Evolutionary conservation across 2,329 filamentous ascomycete species (phyloP).

Genomic region (Helminthosporium solani): DNA sequence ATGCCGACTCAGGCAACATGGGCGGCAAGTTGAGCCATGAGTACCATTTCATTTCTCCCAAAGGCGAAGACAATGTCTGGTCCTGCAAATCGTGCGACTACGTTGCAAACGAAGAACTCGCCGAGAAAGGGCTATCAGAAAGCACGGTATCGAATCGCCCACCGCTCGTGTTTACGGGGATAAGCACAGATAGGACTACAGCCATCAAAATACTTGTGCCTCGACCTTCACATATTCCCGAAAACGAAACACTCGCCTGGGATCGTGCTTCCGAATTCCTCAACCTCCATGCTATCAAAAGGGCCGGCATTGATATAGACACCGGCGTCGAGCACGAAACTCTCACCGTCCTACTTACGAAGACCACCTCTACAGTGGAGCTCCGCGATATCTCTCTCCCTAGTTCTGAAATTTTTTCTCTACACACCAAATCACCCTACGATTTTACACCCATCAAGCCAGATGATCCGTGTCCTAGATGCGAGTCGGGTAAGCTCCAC

Average conservation of each 20-base stretch:
- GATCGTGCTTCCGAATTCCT: conserved; percentile 39
- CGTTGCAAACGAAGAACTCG: conserved; percentile 86
- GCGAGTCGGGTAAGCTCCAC: conserved; percentile 61
- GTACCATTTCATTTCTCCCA: conserved; percentile 77
- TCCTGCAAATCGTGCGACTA: conserved; percentile 73
- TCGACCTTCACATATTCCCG: conserved; percentile 3
- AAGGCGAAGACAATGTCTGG: conserved; percentile 84
- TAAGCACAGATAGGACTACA: conserved; percentile 66
- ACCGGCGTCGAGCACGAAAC: conserved; percentile 59
- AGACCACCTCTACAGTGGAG: conserved; percentile 14
- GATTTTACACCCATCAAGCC: conserved; percentile 65
- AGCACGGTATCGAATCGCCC: conserved; percentile 13
- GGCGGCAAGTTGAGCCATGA: conserved; percentile 92
- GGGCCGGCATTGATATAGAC: conserved; percentile 67
- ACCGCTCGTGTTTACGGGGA: conserved; percentile 58
- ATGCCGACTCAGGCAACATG: conserved; percentile 94
- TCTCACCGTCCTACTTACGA: conserved; percentile 20
- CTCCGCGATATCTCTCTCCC: conserved; percentile 25
- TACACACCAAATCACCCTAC: conserved; percentile 40
- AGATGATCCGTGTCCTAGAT: conserved; percentile 74
- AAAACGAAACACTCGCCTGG: conserved; percentile 12
- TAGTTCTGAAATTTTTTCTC: not conserved
- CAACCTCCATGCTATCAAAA: conserved; percentile 67
- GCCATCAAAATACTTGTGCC: conserved; percentile 60
- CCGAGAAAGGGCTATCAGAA: conserved; percentile 43